Percentiles rank a stretch among this genome's conserved stretches.
phyloP scores from a whole-genome alignment of 495 filamentous ascomycete genomes.

The Trypethelium eluteriae region DNA sequence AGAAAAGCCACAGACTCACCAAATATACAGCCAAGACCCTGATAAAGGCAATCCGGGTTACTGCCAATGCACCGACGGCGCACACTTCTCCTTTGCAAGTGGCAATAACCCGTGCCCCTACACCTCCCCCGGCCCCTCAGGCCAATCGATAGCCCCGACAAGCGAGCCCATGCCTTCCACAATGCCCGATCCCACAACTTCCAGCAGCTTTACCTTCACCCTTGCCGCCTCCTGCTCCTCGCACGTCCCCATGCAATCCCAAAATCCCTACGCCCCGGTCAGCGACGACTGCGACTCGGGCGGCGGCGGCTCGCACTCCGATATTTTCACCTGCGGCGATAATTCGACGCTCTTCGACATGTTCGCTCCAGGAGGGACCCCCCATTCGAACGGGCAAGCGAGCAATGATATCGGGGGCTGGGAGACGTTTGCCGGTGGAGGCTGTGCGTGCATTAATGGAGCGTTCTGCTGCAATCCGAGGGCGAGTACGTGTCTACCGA shows the following conservation, averaged over 20 bases:
- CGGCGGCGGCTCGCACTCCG: neutral
- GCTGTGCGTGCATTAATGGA: too few relatives aligned
- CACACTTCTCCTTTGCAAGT: neutral
- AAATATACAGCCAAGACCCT: neutral
- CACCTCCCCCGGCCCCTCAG: neutral
- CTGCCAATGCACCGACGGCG: neutral
- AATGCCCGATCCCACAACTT: neutral
- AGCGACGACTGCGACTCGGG: neutral
- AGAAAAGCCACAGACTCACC: neutral
- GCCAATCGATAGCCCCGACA: neutral
- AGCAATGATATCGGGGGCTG: too few relatives aligned
- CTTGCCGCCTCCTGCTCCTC: neutral
- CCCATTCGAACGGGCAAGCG: too few relatives aligned
- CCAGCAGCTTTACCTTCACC: neutral
- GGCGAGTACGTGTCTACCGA: too few relatives aligned
- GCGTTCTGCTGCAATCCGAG: too few relatives aligned
- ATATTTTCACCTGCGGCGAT: too few relatives aligned
- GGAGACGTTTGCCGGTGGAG: too few relatives aligned
- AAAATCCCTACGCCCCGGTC: neutral
- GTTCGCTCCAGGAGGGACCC: too few relatives aligned
- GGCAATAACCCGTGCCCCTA: neutral
- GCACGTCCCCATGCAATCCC: neutral
- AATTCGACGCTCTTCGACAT: too few relatives aligned
- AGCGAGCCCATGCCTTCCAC: neutral
- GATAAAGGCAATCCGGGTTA: neutral